A percentile compares a stretch with the other conserved stretches of the same genome.
Evolutionary conservation across 2,329 filamentous ascomycete genomes (phyloP).

Genomic region (Daldinia sp.): DNA sequence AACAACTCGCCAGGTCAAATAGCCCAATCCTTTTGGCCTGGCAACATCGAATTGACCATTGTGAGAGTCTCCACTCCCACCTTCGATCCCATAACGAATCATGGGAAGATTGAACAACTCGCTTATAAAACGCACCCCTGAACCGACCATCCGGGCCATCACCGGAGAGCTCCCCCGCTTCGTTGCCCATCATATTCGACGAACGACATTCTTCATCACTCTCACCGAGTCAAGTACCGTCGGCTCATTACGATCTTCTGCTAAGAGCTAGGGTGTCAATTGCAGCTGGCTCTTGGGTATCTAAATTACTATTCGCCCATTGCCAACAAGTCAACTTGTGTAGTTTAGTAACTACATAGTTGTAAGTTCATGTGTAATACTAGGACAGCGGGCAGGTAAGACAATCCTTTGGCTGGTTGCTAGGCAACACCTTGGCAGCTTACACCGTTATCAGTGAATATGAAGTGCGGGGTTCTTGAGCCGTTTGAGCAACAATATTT

Average conservation of each 20-base stretch:
- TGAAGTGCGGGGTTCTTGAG: constrained; percentile 31
- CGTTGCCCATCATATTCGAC: constrained; percentile 16
- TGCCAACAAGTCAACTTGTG: background rate
- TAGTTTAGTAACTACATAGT: background rate
- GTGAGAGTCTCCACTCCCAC: constrained; percentile 26
- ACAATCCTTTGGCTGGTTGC: constrained; percentile 29
- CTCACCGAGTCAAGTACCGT: constrained; percentile 2
- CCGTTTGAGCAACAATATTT: too few relatives aligned
- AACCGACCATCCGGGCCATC: background rate
- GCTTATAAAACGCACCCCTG: constrained; percentile 17
- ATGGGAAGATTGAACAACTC: constrained; percentile 10
- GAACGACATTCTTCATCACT: constrained; percentile 15
- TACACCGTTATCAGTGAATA: constrained; percentile 9
- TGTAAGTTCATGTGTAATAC: background rate
- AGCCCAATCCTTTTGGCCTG: constrained; percentile 44
- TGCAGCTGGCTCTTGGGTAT: constrained; percentile 3
- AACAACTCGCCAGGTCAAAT: constrained; percentile 36
- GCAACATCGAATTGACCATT: constrained; percentile 40
- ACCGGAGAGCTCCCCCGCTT: constrained; percentile 16
- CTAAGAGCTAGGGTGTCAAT: constrained; percentile 11
- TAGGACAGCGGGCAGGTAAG: background rate
- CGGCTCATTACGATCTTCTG: constrained; percentile 15
- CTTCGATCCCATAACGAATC: constrained; percentile 23
- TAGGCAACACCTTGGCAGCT: constrained; percentile 27
- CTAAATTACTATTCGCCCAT: background rate